Evolutionary conservation across 805 yeast species (phyloP).

Genomic region (Candida schatavii): DNA sequence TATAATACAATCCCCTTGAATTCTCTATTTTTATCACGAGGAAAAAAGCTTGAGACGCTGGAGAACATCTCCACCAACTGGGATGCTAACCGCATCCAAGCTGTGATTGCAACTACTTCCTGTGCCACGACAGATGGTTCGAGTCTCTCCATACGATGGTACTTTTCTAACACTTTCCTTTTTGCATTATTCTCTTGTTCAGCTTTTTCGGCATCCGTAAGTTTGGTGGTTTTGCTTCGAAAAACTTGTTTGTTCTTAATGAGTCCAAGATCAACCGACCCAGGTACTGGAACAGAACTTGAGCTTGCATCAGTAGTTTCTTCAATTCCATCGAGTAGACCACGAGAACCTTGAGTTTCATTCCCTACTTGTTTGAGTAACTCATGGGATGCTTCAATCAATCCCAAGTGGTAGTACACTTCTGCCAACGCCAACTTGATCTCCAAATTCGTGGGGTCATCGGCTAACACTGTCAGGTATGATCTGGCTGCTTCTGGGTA

Average conservation of each 20-base stretch:
- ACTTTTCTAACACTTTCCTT: conserved; percentile 55
- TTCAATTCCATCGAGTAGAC: not conserved
- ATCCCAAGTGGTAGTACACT: conserved; percentile 65
- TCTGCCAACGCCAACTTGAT: conserved; percentile 79
- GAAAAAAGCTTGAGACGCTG: conserved; percentile 73
- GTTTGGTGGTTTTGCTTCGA: conserved; percentile 10
- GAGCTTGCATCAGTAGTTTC: conserved; percentile 21
- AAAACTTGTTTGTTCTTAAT: conserved; percentile 11
- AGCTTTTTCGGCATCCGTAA: conserved; percentile 45
- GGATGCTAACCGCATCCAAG: conserved; percentile 83
- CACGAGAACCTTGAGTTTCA: not conserved
- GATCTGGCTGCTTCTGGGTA: conserved; percentile 62
- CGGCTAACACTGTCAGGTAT: conserved; percentile 50
- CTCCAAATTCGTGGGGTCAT: conserved; percentile 65
- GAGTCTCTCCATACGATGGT: conserved; percentile 52
- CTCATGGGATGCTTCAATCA: conserved; percentile 52
- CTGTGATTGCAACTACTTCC: conserved; percentile 59
- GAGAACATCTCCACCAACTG: conserved; percentile 83
- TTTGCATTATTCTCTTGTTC: conserved; percentile 59
- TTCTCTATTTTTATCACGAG: conserved; percentile 66
- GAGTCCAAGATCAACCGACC: conserved; percentile 13
- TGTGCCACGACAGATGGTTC: conserved; percentile 28
- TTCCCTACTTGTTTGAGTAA: conserved; percentile 50
- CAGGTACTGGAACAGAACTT: conserved; percentile 7
- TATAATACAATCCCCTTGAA: conserved; percentile 67